These are phyloP conservation scores for Polyporus tsugae DNA, from an alignment of 1,284 basidiomycete genomes.

Conservation along the genomic window DNA sequence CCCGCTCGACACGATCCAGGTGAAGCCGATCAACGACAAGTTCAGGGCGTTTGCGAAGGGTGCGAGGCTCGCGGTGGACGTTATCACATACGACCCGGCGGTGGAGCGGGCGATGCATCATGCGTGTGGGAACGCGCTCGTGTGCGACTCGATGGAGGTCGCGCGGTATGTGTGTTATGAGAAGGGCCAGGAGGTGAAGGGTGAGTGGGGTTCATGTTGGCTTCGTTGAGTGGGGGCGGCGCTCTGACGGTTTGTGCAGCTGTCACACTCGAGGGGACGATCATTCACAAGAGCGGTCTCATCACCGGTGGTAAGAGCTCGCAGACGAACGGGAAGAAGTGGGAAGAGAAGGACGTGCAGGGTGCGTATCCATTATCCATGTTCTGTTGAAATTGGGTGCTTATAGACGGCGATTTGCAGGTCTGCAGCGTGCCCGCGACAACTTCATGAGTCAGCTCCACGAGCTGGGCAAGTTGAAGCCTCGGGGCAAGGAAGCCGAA, in stretches of 20 bases:
- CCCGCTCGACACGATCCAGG: constrained; percentile 95
- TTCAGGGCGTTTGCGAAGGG: constrained; percentile 92
- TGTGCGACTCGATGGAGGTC: constrained; percentile 95
- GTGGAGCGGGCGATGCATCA: constrained; percentile 96
- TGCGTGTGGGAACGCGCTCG: constrained; percentile 93
- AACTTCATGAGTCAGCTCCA: constrained; percentile 81
- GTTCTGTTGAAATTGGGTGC: neutral
- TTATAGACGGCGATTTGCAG: constrained; percentile 46
- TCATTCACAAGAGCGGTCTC: constrained; percentile 97
- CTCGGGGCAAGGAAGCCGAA: constrained; percentile 86
- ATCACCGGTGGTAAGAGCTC: constrained; percentile 95
- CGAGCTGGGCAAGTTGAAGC: constrained; percentile 85
- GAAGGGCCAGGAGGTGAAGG: constrained; percentile 95
- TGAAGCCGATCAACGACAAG: constrained; percentile 94
- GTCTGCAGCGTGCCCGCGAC: constrained; percentile 78
- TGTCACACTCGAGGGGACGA: constrained; percentile 95
- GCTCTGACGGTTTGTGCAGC: constrained; percentile 57
- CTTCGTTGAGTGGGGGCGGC: neutral
- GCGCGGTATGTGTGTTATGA: constrained; percentile 94
- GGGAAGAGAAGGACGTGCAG: constrained; percentile 94
- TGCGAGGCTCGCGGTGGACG: constrained; percentile 93
- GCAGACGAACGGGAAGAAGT: constrained; percentile 78
- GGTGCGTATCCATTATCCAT: constrained; percentile 49
- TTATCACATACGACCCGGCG: constrained; percentile 87
- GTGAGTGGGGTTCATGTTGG: constrained; percentile 51